Evolutionary conservation across 169 alveolate genomes (phyloP), one percentile per base, ranked within the genome.

Genomic region (Plasmodium gallinaceum): DNA sequence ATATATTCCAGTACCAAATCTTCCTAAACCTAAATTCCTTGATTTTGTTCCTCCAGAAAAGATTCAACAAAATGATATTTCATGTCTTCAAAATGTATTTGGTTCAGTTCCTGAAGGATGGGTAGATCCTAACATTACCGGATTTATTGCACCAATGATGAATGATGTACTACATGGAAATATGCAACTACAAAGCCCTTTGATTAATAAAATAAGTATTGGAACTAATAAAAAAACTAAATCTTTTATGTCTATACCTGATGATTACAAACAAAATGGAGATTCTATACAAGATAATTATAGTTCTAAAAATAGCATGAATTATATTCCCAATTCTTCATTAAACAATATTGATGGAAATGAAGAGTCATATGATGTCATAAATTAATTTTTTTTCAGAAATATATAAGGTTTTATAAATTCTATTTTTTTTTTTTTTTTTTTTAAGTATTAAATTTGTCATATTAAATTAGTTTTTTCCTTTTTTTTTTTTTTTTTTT

Each of bases 41-140:
- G 91, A 95, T 65, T 78, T 93, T 45, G 95, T 93, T 1, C 92
- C 95, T 14, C 92, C 90, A 32, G 74, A 72, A 58, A 43, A 89
- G 18, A 42, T 69, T 70, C 74, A 66, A 72, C 90, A 72, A 8
- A 88, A 91, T 45, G 94, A 90, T 37, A 93, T 88, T 26, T 87
- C 95, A 8, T 94, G 91, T 18, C 87, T 92, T n/a, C 95, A 95
- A 65, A 83, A 86, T 58, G 88, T 91, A 62, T 94, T 94, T 26
- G 95, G 95, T 18, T 91, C 88, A 51, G 94, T 86, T 72, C 94
- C 97, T 32, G 92, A 94, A 22, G 95, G 92, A 20, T 94, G 96
- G 96, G 96, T 96, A 43, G 96, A 95, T 65, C 97, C 97, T 1
- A 93, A 93, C 43, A 92, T 95, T 60, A 95, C 97, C 48, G 97